Percentiles rank a stretch among this genome's conserved stretches.
Evolutionary conservation across 2,329 filamentous ascomycete species (phyloP).

Genomic region (Ceratocystis smalleyi): DNA sequence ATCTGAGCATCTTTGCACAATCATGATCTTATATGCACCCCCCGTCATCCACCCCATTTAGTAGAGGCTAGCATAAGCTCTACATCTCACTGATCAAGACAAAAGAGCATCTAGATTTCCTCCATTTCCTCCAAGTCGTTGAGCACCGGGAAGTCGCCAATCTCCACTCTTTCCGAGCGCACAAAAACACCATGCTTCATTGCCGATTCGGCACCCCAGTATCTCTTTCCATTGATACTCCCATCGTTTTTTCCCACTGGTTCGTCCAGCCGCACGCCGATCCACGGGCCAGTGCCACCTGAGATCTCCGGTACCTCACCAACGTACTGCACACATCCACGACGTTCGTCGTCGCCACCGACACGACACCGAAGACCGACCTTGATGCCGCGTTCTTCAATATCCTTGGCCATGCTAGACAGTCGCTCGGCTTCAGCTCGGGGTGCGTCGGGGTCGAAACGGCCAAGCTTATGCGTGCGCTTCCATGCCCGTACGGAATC

Average conservation of each 20-base stretch:
- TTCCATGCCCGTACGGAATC: slow-evolving; percentile 94
- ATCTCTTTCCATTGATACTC: slow-evolving; percentile 48
- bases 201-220: slow-evolving; percentile 50
- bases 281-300: slow-evolving; percentile 46
- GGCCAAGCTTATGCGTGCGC: slow-evolving; percentile 82
- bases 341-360: slow-evolving; percentile 49
- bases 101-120: slow-evolving; percentile 37
- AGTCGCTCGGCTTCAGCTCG: slow-evolving; percentile 58
- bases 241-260: slow-evolving; percentile 74
- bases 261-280: slow-evolving; percentile 62
- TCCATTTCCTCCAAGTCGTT: slow-evolving; percentile 66
- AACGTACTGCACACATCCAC: slow-evolving; percentile 56
- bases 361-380: slow-evolving; percentile 49
- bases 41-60: not conserved
- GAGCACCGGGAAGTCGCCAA: slow-evolving; percentile 54
- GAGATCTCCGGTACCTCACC: slow-evolving; percentile 63
- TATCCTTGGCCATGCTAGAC: slow-evolving; percentile 51
- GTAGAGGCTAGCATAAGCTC: not conserved
- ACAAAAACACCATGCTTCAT: slow-evolving; percentile 67
- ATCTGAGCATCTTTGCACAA: not conserved
- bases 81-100: not conserved
- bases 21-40: not conserved
- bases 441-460: slow-evolving; percentile 77
- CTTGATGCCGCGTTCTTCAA: slow-evolving; percentile 51
- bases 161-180: slow-evolving; percentile 59